phyloP scores from a whole-genome alignment of 768 basidiomycete genomes.

The Boletus fagicola region DNA sequence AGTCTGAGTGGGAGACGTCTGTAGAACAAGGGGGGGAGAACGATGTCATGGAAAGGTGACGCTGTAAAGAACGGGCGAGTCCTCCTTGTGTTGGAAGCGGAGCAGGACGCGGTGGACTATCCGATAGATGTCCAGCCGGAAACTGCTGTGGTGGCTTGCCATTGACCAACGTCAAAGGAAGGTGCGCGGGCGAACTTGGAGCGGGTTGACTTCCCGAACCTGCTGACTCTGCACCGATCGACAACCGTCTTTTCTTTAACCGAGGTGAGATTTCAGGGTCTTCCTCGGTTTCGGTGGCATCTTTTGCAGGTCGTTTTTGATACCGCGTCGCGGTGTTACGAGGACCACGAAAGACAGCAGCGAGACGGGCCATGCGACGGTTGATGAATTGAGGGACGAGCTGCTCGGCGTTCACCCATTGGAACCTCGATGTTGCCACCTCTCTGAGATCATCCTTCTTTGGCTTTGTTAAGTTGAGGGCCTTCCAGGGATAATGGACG shows the following conservation, averaged over 20 bases:
- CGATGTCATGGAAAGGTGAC: slow-evolving; percentile 29
- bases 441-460: slow-evolving; percentile 26
- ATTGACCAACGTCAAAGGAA: slow-evolving; percentile 25
- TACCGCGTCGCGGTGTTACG: slow-evolving; percentile 1
- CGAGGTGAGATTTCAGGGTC: slow-evolving; percentile 17
- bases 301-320: slow-evolving; percentile 26
- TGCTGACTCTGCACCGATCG: background rate
- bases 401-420: slow-evolving; percentile 33
- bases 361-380: slow-evolving; percentile 21
- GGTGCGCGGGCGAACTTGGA: slow-evolving; percentile 2
- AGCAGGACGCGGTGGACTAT: background rate
- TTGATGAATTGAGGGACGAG: slow-evolving; percentile 26
- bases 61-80: slow-evolving; percentile 24
- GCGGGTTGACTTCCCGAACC: slow-evolving; percentile 3
- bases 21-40: slow-evolving; percentile 12
- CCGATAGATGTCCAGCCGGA: slow-evolving; percentile 23
- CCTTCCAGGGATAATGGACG: slow-evolving; percentile 29
- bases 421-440: slow-evolving; percentile 29
- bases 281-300: slow-evolving; percentile 10
- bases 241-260: slow-evolving; percentile 29
- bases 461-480: slow-evolving; percentile 24
- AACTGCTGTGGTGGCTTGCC: slow-evolving; percentile 34
- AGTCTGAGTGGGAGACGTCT: slow-evolving; percentile 19
- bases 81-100: slow-evolving; percentile 10
- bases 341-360: slow-evolving; percentile 14